phyloP scores from a whole-genome alignment of 2,329 filamentous ascomycete species.

The Neofusicoccum cordaticola region DNA sequence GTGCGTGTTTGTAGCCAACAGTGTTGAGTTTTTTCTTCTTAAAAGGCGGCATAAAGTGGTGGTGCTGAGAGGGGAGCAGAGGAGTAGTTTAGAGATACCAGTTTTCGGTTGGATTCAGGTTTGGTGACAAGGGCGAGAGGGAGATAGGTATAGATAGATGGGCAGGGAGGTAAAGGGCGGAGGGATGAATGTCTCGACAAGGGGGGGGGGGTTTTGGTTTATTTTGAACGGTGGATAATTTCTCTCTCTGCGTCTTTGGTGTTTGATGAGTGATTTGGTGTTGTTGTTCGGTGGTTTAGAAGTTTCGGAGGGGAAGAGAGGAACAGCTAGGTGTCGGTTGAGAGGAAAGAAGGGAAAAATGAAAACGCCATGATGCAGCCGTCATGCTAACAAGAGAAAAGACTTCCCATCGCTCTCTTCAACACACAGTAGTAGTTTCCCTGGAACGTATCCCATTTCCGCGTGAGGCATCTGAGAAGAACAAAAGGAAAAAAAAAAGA shows the following conservation, averaged over 20 bases:
- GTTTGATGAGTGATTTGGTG: neutral
- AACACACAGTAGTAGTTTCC: neutral
- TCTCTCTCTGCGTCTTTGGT: neutral
- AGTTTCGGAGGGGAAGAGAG: neutral
- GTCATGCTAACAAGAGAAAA: slow-evolving; percentile 1
- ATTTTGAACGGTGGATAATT: neutral
- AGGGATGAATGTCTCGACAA: too few species aligned
- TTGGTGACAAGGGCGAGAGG: too few species aligned
- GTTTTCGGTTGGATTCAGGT: too few species aligned
- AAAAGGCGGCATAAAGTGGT: too few species aligned
- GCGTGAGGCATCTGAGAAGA: neutral
- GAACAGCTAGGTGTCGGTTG: neutral
- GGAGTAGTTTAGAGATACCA: too few species aligned
- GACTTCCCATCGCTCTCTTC: slow-evolving; percentile 1
- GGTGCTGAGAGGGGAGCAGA: too few species aligned
- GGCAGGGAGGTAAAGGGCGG: too few species aligned
- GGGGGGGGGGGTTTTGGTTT: too few species aligned
- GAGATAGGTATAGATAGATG: too few species aligned
- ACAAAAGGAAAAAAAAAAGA: neutral
- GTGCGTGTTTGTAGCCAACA: too few species aligned
- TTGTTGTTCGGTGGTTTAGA: neutral
- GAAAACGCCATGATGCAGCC: slow-evolving; percentile 11
- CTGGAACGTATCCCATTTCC: neutral
- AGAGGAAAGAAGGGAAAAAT: neutral
- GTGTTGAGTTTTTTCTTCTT: too few species aligned